These are phyloP conservation scores for Kingdonia uniflora DNA, from an alignment of 164 flowering plant genomes.

Conservation along the genomic window DNA sequence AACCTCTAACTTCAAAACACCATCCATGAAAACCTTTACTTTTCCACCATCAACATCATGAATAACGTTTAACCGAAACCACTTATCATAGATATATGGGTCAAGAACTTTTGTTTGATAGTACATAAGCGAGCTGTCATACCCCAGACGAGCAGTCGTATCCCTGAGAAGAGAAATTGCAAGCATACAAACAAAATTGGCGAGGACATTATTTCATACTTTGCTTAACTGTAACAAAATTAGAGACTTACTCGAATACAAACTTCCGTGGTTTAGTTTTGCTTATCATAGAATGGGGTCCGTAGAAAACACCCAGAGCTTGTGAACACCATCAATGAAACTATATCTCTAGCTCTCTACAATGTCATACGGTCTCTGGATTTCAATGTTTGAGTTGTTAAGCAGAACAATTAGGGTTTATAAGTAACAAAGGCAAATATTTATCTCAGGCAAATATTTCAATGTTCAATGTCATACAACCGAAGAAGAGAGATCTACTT, in stretches of 20 bases:
- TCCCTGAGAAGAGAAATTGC: slow-evolving; percentile 12
- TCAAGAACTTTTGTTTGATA: slow-evolving; percentile 4
- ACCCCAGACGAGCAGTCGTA: slow-evolving; percentile 11
- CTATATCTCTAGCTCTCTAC: slow-evolving; percentile 7
- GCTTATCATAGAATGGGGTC: slow-evolving; percentile 21
- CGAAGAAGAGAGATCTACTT: no score
- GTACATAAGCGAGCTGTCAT: slow-evolving; percentile 12
- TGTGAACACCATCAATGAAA: slow-evolving; percentile 24
- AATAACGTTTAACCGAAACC: slow-evolving; percentile 28
- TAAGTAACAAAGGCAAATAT: no score
- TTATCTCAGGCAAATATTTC: no score
- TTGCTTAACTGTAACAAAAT: slow-evolving; percentile 21
- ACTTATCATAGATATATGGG: slow-evolving; percentile 17
- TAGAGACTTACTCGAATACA: slow-evolving; percentile 7
- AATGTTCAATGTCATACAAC: no score
- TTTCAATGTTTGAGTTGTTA: slow-evolving; percentile 8
- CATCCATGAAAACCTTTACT: slow-evolving; percentile 20
- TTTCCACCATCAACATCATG: slow-evolving; percentile 20
- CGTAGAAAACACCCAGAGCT: slow-evolving; percentile 22
- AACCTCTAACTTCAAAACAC: slow-evolving; percentile 11
- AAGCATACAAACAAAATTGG: slow-evolving; percentile 15
- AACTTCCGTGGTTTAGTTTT: slow-evolving; percentile 22
- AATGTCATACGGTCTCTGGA: slow-evolving; percentile 16
- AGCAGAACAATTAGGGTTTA: no score
- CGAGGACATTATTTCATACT: slow-evolving; percentile 24